A percentile compares a stretch with the other conserved stretches of the same genome.
Conservation (phyloP, 2,329 filamentous ascomycete genomes). For the Cercospora nicotianae region DNA sequence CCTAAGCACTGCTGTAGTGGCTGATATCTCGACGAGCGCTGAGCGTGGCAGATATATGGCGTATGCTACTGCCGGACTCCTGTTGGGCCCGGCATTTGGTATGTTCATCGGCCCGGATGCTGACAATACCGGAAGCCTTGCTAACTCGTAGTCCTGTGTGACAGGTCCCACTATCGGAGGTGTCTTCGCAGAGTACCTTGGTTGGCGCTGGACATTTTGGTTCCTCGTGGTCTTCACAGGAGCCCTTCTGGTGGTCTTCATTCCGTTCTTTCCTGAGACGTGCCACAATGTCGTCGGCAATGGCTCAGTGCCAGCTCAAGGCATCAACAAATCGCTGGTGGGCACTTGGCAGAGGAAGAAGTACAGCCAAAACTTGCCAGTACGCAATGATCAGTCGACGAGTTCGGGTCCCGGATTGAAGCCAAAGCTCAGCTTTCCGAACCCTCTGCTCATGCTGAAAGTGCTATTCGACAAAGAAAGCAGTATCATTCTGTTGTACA, state of each 20-base stretch:
- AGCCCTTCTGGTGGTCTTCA: conserved; percentile 34
- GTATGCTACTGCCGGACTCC: conserved; percentile 31
- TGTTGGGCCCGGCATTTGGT: conserved; percentile 27
- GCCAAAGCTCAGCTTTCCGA: conserved; percentile 40
- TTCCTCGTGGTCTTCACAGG: conserved; percentile 46
- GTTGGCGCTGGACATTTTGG: conserved; percentile 45
- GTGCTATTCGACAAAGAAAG: conserved; percentile 39
- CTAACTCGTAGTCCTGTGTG: background rate
- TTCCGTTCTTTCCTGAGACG: conserved; percentile 42
- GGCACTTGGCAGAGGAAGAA: conserved; percentile 29
- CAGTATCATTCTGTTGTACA: conserved; percentile 32
- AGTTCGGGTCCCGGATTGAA: background rate
- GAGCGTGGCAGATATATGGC: conserved; percentile 45
- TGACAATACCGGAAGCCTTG: background rate
- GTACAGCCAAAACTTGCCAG: conserved; percentile 14
- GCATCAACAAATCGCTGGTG: conserved; percentile 34
- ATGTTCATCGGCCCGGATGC: background rate
- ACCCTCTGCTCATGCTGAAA: conserved; percentile 39
- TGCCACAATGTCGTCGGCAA: conserved; percentile 46
- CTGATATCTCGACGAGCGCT: conserved; percentile 40
- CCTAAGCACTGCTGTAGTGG: conserved; percentile 38
- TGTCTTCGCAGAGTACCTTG: conserved; percentile 39
- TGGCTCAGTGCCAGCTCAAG: conserved; percentile 33
- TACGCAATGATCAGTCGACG: conserved; percentile 15
- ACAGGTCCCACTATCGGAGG: conserved; percentile 33